These are phyloP conservation scores for Chlorophyllum brunneum DNA, from an alignment of 768 basidiomycete genomes.

Conservation along the genomic window DNA sequence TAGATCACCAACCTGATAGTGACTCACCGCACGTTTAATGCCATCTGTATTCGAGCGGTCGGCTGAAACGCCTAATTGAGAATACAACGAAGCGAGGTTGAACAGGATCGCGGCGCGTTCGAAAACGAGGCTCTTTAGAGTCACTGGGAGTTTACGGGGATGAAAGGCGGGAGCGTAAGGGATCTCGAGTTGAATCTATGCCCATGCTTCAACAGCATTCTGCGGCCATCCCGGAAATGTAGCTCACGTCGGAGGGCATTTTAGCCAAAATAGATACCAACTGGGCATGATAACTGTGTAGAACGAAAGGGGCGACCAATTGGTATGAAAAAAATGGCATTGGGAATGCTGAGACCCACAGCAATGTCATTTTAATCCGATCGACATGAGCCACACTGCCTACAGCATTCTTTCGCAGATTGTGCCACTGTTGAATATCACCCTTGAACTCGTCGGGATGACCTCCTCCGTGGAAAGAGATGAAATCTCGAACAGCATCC, in stretches of 20 bases:
- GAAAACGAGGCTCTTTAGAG: slow-evolving; percentile 71
- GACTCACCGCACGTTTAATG: slow-evolving; percentile 70
- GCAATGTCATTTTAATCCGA: slow-evolving; percentile 46
- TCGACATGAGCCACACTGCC: slow-evolving; percentile 52
- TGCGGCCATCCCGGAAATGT: neutral
- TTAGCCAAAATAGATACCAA: slow-evolving; percentile 81
- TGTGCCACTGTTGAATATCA: slow-evolving; percentile 72
- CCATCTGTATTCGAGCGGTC: slow-evolving; percentile 75
- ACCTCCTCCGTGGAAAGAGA: slow-evolving; percentile 60
- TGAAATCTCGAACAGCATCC: slow-evolving; percentile 57
- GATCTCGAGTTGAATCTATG: slow-evolving; percentile 66
- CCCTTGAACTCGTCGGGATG: slow-evolving; percentile 83
- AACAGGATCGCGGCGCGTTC: slow-evolving; percentile 78
- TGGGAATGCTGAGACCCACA: slow-evolving; percentile 42
- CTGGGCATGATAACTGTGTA: slow-evolving; percentile 84
- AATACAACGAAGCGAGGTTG: slow-evolving; percentile 86
- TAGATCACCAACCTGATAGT: slow-evolving; percentile 67
- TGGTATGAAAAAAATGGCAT: neutral
- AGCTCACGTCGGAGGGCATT: slow-evolving; percentile 70
- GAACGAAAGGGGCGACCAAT: neutral
- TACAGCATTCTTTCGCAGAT: slow-evolving; percentile 54
- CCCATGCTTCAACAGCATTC: neutral
- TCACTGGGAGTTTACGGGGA: slow-evolving; percentile 49
- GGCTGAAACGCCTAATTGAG: slow-evolving; percentile 68
- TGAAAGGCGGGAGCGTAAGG: slow-evolving; percentile 74